A percentile compares a stretch with the other conserved stretches of the same genome.
phyloP scores from a whole-genome alignment of 257 asterid genomes.

The Solanum neorickii region DNA sequence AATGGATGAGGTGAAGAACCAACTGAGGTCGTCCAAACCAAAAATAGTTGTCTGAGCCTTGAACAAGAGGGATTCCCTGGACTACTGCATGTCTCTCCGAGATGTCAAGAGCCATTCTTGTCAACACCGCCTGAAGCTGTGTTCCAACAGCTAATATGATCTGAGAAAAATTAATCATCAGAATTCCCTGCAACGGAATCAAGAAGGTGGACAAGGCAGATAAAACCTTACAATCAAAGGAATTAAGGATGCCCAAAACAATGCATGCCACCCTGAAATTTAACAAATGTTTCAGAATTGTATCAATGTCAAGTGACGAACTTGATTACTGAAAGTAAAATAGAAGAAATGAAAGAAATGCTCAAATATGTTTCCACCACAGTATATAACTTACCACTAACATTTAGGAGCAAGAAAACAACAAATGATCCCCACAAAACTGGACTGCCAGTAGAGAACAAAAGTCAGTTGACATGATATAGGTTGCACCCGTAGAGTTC shows the following conservation, averaged over 20 bases:
- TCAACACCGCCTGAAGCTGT: slow-evolving; percentile 12
- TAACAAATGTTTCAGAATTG: not conserved
- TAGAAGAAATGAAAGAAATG: not conserved
- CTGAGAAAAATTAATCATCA: slow-evolving; percentile 1
- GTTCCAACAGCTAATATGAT: slow-evolving; percentile 10
- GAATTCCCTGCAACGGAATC: not conserved
- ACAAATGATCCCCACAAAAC: slow-evolving; percentile 9
- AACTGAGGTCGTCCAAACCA: slow-evolving; percentile 17
- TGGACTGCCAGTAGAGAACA: slow-evolving; percentile 1
- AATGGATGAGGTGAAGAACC: slow-evolving; percentile 20
- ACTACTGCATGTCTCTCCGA: slow-evolving; percentile 13
- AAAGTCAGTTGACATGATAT: not conserved
- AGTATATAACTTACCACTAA: not conserved
- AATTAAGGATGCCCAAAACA: slow-evolving; percentile 7
- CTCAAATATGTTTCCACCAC: not conserved
- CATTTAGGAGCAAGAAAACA: slow-evolving; percentile 9
- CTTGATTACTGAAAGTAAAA: not conserved
- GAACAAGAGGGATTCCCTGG: slow-evolving; percentile 10
- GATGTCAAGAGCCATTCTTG: slow-evolving; percentile 20
- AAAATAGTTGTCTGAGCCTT: slow-evolving; percentile 14
- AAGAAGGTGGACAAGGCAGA: not conserved
- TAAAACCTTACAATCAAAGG: slow-evolving; percentile 4
- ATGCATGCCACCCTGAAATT: slow-evolving; percentile 4
- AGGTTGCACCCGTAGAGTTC: not conserved
- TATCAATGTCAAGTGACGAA: not conserved